These are phyloP conservation scores for Metarhizium sp. DNA, from an alignment of 2,329 filamentous ascomycete genomes.

Conservation along the genomic window DNA sequence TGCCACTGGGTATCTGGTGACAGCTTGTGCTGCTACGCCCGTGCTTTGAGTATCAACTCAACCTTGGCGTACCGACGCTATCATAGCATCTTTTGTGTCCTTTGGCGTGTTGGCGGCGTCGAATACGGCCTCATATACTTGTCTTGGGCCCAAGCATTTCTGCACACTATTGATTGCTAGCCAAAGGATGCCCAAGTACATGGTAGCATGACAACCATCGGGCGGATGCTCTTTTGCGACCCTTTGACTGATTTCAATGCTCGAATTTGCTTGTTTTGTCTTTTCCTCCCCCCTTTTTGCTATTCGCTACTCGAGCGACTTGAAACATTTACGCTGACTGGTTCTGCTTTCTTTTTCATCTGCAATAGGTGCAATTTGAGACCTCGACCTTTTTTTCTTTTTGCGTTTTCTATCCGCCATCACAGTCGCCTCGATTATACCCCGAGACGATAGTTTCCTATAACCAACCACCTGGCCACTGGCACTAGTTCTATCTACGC, in stretches of 20 bases:
- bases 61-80: background rate
- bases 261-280: background rate
- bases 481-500: background rate
- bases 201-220: background rate
- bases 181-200: background rate
- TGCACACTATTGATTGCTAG: background rate
- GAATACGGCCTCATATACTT: background rate
- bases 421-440: background rate
- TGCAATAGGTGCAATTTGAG: slow-evolving; percentile 1
- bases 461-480: background rate
- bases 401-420: background rate
- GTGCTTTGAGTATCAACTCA: background rate
- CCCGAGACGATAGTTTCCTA: slow-evolving; percentile 1
- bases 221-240: background rate
- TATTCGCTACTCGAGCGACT: background rate
- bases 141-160: background rate
- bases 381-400: background rate
- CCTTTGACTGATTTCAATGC: background rate
- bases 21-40: background rate
- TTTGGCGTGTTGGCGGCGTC: background rate
- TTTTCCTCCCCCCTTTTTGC: background rate
- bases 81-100: background rate
- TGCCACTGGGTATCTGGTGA: background rate
- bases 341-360: background rate
- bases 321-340: background rate